Base-by-base conservation (phyloP, 805 yeast genomes). In the Candida andamanensis region DNA sequence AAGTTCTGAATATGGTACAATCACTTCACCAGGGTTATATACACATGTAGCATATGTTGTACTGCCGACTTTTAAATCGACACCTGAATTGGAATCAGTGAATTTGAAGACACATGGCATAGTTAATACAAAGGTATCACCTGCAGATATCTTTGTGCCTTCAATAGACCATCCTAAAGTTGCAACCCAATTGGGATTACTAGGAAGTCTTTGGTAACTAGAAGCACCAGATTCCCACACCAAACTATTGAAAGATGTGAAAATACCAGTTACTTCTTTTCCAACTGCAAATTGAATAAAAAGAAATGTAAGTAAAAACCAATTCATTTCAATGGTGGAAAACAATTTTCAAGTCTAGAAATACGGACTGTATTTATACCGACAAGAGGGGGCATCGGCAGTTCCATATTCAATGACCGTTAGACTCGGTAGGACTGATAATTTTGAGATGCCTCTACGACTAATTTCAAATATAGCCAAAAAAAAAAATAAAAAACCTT, bases 21-120 rank as follows among this genome's bases (percentile, higher is more conserved):
- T 13, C 11, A 41, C 13, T 15, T 42, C 43, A 20, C 55, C 54
- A 20, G 36, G 30, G 14, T 23, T 34, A 7, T 46, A 34, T 4
- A 15, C 15, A 44, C 60, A 56, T 11, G 47, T 47, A 6, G 60
- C 60, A 31, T 41, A 49, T 4, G 28, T 24, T 5, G 20, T 30
- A 3, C 33, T 34, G 15, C 42, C 40, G 3, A 36, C 51, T 10
- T 4, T 15, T 17, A 49, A 41, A 20, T 30, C 28, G 7, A 54
- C 33, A 3, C 36, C 16, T 11, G 35, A 7, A n/a, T 35, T 18
- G 5, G 35, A 12, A 4, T 46, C 27, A 2, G 47, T 45, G 30
- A 52, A 47, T 25, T 46, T 47, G 32, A 40, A 53, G 9, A 47
- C 56, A 39, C 56, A 46, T 3, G 60, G 60, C 40, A 56, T 30